A percentile compares a stretch with the other conserved stretches of the same genome.
phyloP scores from a whole-genome alignment of 2,329 filamentous ascomycete genomes.

The Neofusicoccum laricinum region DNA sequence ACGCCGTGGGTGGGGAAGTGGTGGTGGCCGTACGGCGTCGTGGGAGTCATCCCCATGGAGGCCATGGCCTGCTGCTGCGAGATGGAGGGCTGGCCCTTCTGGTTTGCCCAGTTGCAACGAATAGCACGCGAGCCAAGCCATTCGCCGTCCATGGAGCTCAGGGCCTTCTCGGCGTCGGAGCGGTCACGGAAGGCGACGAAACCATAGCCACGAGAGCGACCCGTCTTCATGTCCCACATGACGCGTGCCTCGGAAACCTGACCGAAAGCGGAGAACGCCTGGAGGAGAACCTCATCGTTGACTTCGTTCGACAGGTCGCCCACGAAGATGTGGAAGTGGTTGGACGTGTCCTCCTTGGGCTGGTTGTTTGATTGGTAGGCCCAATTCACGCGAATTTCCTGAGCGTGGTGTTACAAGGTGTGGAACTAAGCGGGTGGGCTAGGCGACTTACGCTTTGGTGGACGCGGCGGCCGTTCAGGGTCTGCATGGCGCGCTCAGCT shows the following conservation, averaged over 20 bases:
- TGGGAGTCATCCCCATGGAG: slow-evolving; percentile 96
- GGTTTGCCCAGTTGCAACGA: slow-evolving; percentile 99
- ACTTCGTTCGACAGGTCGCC: slow-evolving; percentile 98
- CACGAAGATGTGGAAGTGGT: slow-evolving; percentile 98
- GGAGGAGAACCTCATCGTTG: slow-evolving; percentile 89
- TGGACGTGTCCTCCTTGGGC: slow-evolving; percentile 95
- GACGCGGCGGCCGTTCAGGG: slow-evolving; percentile 89
- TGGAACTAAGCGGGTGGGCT: slow-evolving; percentile 11
- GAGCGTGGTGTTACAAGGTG: slow-evolving; percentile 23
- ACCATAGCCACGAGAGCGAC: slow-evolving; percentile 92
- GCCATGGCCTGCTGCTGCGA: slow-evolving; percentile 96
- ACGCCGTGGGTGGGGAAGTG: slow-evolving; percentile 96
- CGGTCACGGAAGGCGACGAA: slow-evolving; percentile 97
- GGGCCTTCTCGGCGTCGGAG: slow-evolving; percentile 87
- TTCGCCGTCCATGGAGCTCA: slow-evolving; percentile 98
- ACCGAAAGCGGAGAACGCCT: slow-evolving; percentile 95
- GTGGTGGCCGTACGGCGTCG: slow-evolving; percentile 92
- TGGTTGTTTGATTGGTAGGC: slow-evolving; percentile 94
- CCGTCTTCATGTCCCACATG: slow-evolving; percentile 99
- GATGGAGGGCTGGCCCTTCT: slow-evolving; percentile 99
- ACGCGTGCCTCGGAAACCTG: slow-evolving; percentile 95
- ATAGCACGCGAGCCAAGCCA: slow-evolving; percentile 98
- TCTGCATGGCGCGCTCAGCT: slow-evolving; percentile 95
- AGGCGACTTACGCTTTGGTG: slow-evolving; percentile 77
- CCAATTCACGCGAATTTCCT: slow-evolving; percentile 99